Evolutionary conservation across 352 stramenopile genomes (phyloP).

Genomic region (Phytopythium helicoides): DNA sequence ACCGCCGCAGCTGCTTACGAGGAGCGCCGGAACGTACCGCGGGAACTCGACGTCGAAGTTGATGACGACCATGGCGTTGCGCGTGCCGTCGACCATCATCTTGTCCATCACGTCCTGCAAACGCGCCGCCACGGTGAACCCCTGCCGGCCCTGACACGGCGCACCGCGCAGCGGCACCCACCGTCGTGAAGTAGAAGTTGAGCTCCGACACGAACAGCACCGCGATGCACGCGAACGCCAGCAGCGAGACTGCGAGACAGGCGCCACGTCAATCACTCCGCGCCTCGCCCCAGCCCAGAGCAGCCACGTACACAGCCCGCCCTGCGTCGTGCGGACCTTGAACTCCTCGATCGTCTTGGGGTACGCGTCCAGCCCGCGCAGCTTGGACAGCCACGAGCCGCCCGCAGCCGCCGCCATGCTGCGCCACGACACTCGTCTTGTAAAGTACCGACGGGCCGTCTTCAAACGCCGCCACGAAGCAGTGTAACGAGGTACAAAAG

Average conservation of each 20-base stretch:
- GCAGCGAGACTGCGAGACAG: conserved; percentile 50
- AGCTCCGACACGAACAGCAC: conserved; percentile 74
- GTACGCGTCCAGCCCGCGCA: conserved; percentile 71
- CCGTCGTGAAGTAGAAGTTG: conserved; percentile 68
- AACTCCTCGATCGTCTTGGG: conserved; percentile 90
- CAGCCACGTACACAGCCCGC: conserved; percentile 59
- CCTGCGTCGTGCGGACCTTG: conserved; percentile 83
- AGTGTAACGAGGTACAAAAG: too few relatives aligned
- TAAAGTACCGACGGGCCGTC: background rate
- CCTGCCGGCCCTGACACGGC: background rate
- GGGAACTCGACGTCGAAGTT: conserved; percentile 85
- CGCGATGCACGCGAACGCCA: conserved; percentile 65
- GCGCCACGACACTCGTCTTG: background rate
- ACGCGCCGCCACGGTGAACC: background rate
- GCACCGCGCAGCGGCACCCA: conserved; percentile 7
- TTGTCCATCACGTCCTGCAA: conserved; percentile 75
- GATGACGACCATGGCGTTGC: conserved; percentile 68
- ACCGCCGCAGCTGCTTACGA: background rate
- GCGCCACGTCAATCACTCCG: background rate
- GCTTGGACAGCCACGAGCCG: conserved; percentile 27
- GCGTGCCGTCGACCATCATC: conserved; percentile 77
- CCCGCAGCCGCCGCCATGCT: conserved; percentile 5
- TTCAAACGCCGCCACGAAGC: conserved; percentile 6
- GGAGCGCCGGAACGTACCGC: conserved; percentile 19
- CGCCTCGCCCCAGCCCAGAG: background rate